phyloP scores from a whole-genome alignment of 805 yeast species.

The Torulaspora gathmanii region DNA sequence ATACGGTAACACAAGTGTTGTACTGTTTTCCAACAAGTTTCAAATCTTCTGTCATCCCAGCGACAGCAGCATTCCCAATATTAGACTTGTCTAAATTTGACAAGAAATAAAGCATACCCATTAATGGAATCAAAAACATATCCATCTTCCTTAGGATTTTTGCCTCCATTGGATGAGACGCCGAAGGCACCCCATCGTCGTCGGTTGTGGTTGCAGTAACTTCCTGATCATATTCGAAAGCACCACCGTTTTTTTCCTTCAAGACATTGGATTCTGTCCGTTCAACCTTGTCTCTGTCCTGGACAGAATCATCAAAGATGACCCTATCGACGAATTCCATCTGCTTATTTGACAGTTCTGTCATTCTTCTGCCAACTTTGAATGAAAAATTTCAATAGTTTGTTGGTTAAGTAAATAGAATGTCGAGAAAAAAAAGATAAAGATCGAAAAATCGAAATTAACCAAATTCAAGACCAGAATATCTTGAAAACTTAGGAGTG shows the following conservation, averaged over 20 bases:
- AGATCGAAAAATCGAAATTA: not conserved
- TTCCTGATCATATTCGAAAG: slow-evolving; percentile 16
- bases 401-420: not conserved
- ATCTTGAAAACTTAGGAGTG: not conserved
- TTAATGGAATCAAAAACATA: slow-evolving; percentile 40
- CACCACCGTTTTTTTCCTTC: slow-evolving; percentile 7
- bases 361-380: not conserved
- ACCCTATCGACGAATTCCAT: slow-evolving; percentile 8
- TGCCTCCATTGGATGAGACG: slow-evolving; percentile 33
- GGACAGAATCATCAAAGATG: slow-evolving; percentile 6
- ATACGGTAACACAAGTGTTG: slow-evolving; percentile 43
- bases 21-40: slow-evolving; percentile 39
- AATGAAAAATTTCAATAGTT: not conserved
- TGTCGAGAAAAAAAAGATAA: not conserved
- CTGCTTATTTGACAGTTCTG: not conserved
- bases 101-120: slow-evolving; percentile 42
- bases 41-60: slow-evolving; percentile 45
- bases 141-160: slow-evolving; percentile 42
- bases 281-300: not conserved
- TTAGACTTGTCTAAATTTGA: slow-evolving; percentile 52
- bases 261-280: slow-evolving; percentile 1
- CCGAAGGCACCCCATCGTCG: slow-evolving; percentile 28
- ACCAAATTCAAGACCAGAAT: no score
- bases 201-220: slow-evolving; percentile 22
- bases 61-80: slow-evolving; percentile 55